phyloP scores from a whole-genome alignment of 352 stramenopile genomes.

The Hyaloperonospora brassicae region DNA sequence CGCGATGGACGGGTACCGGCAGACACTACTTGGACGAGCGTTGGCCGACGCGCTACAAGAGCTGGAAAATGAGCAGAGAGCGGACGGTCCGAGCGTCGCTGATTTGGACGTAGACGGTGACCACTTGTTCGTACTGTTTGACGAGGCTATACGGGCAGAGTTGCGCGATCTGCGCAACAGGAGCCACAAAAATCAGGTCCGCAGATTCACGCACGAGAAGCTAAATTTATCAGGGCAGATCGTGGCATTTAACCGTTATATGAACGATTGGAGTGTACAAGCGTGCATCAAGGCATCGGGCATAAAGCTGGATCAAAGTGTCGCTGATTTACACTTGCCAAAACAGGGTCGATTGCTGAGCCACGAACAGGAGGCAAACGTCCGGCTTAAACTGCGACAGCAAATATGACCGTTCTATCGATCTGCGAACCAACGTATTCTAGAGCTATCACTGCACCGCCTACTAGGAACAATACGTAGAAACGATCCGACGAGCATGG shows the following conservation, averaged over 20 bases:
- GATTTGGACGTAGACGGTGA: constrained; percentile 30
- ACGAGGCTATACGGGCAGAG: constrained; percentile 36
- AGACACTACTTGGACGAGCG: constrained; percentile 48
- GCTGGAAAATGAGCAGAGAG: constrained; percentile 28
- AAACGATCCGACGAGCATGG: too few relatives aligned
- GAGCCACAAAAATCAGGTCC: constrained; percentile 1
- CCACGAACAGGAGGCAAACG: constrained; percentile 7
- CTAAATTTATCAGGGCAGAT: constrained; percentile 34
- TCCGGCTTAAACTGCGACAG: constrained; percentile 50
- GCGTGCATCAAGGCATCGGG: constrained; percentile 13
- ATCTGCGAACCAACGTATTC: too few relatives aligned
- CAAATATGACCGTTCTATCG: constrained; percentile 1
- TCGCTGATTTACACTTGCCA: constrained; percentile 18
- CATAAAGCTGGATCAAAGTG: constrained; percentile 31
- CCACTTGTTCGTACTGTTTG: constrained; percentile 46
- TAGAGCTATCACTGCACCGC: too few relatives aligned
- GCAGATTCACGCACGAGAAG: constrained; percentile 41
- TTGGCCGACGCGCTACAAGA: constrained; percentile 56
- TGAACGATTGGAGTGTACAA: constrained; percentile 57
- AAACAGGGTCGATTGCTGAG: constrained; percentile 1
- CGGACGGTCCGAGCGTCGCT: background rate
- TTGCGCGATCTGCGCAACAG: constrained; percentile 6
- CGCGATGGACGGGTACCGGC: constrained; percentile 54
- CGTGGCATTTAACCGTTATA: constrained; percentile 58
- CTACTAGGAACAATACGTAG: too few relatives aligned